Evolutionary conservation across 352 stramenopile genomes (phyloP).

Genomic region (Peronospora farinosa): DNA sequence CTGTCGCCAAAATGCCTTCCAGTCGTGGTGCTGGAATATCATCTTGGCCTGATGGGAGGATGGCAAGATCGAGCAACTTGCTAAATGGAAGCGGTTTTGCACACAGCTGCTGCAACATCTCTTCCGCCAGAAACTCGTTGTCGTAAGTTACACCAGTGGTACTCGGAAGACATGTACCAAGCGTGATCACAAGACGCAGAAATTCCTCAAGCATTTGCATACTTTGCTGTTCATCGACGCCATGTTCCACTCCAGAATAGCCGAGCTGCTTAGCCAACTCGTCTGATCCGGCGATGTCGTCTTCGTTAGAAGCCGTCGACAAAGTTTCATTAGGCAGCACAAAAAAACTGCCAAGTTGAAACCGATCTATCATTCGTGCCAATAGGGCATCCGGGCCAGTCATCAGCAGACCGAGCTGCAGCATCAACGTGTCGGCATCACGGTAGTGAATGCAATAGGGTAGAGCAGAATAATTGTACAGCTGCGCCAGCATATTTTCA

Average conservation of each 20-base stretch:
- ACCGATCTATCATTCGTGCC: slow-evolving; percentile 69
- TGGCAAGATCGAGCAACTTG: slow-evolving; percentile 73
- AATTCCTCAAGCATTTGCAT: slow-evolving; percentile 82
- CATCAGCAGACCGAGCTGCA: slow-evolving; percentile 67
- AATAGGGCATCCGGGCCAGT: slow-evolving; percentile 58
- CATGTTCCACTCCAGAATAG: slow-evolving; percentile 47
- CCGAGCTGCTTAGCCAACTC: slow-evolving; percentile 30
- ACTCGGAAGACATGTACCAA: slow-evolving; percentile 70
- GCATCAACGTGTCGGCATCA: slow-evolving; percentile 72
- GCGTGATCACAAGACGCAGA: slow-evolving; percentile 65
- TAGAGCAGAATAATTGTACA: slow-evolving; percentile 87
- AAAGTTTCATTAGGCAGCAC: slow-evolving; percentile 18
- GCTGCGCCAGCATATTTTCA: slow-evolving; percentile 85
- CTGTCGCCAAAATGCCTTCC: slow-evolving; percentile 52
- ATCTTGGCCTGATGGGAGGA: slow-evolving; percentile 78
- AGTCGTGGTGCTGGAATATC: slow-evolving; percentile 63
- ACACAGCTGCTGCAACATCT: slow-evolving; percentile 83
- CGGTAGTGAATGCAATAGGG: slow-evolving; percentile 85
- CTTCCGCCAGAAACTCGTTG: slow-evolving; percentile 68
- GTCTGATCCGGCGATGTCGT: slow-evolving; percentile 2
- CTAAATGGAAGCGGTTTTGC: slow-evolving; percentile 76
- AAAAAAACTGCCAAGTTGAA: slow-evolving; percentile 71
- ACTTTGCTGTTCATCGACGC: slow-evolving; percentile 64
- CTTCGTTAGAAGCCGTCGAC: slow-evolving; percentile 8
- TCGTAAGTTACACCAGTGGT: slow-evolving; percentile 53